These are phyloP conservation scores for Populus trichocarpa DNA, from an alignment of 441 rosid genomes.

Conservation along the genomic window DNA sequence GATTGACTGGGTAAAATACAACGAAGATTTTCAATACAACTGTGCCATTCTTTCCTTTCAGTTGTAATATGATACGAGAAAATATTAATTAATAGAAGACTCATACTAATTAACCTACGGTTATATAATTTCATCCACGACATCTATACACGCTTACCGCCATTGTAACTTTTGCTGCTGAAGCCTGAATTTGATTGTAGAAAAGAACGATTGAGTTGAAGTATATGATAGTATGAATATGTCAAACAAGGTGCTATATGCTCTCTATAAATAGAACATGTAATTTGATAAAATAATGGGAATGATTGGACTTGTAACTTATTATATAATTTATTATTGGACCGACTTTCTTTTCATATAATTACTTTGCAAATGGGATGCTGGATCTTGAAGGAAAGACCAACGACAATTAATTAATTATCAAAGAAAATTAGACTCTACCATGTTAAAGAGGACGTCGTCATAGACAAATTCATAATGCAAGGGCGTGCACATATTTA, in stretches of 20 bases:
- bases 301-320: neutral
- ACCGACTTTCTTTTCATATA: neutral
- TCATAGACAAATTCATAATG: no score
- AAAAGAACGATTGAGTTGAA: neutral
- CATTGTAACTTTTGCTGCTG: neutral
- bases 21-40: no score
- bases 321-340: neutral
- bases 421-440: no score
- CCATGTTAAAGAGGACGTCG: no score
- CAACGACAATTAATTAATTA: no score
- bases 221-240: neutral
- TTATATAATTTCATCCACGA: neutral
- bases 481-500: no score
- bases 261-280: neutral
- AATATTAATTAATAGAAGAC: no score
- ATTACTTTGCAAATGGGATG: no score
- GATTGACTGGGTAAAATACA: constrained; percentile 16
- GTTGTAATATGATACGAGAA: neutral
- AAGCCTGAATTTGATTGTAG: neutral
- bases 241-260: neutral
- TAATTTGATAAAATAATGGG: neutral
- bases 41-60: no score
- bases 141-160: neutral
- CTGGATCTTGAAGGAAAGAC: no score
- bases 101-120: neutral